Evolutionary conservation across 306 rosid species (phyloP).

Genomic region (Prunus dulcis): DNA sequence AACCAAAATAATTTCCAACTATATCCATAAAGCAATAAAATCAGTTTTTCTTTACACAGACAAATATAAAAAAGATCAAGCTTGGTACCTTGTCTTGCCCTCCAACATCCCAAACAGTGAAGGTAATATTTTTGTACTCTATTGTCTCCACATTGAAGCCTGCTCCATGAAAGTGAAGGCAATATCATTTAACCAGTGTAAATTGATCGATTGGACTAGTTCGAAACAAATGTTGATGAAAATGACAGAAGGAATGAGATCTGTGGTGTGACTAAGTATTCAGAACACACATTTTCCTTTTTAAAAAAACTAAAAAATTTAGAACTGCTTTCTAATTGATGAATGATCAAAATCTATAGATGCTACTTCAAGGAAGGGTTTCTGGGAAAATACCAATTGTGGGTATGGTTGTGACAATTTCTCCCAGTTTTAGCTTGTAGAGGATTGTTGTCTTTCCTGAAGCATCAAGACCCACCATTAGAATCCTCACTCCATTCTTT

Average conservation of each 20-base stretch:
- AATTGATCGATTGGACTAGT: neutral
- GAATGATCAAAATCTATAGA: neutral
- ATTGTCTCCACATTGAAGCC: constrained; percentile 53
- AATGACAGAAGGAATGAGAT: no score
- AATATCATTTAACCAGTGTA: neutral
- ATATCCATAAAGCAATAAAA: neutral
- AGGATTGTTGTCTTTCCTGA: constrained; percentile 51
- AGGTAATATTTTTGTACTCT: constrained; percentile 39
- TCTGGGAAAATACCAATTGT: constrained; percentile 35
- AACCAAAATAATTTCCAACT: neutral
- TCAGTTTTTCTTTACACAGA: neutral
- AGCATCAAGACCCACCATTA: constrained; percentile 60
- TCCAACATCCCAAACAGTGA: constrained; percentile 55
- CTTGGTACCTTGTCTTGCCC: constrained; percentile 48
- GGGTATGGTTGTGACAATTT: constrained; percentile 28
- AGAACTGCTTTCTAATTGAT: neutral
- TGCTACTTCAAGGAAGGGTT: neutral
- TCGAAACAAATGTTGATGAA: no score
- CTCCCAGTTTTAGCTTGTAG: constrained; percentile 46
- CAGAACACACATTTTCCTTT: no score
- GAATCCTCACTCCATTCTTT: constrained; percentile 36
- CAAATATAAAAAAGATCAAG: neutral
- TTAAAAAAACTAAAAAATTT: no score
- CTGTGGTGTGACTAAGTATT: no score
- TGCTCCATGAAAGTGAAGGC: constrained; percentile 23